phyloP scores from a whole-genome alignment of 495 filamentous ascomycete genomes.

The Talaromyces adpressus region DNA sequence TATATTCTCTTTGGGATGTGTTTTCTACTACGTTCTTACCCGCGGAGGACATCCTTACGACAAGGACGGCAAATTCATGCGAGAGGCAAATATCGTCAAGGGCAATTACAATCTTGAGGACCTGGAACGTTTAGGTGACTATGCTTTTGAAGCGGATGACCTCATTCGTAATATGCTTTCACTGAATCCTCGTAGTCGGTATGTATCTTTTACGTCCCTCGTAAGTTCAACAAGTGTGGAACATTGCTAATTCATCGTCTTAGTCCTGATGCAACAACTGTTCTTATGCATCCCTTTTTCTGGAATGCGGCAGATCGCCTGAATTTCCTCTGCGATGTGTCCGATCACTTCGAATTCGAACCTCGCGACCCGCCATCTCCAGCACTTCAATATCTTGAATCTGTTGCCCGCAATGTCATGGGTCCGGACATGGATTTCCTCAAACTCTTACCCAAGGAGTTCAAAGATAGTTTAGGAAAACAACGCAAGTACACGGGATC shows the following conservation, averaged over 20 bases:
- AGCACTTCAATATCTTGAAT: slow-evolving; percentile 58
- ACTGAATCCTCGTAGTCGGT: slow-evolving; percentile 59
- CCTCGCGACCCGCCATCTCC: slow-evolving; percentile 68
- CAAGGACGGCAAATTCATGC: slow-evolving; percentile 84
- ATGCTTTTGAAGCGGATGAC: slow-evolving; percentile 78
- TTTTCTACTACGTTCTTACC: slow-evolving; percentile 94
- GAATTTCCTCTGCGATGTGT: slow-evolving; percentile 85
- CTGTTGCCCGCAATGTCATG: slow-evolving; percentile 42
- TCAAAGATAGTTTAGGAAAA: slow-evolving; percentile 82
- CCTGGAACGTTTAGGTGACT: slow-evolving; percentile 67
- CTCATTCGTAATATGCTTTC: slow-evolving; percentile 79
- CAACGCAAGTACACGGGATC: slow-evolving; percentile 90
- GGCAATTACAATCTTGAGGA: slow-evolving; percentile 66
- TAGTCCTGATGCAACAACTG: slow-evolving; percentile 61
- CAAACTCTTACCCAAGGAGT: slow-evolving; percentile 63
- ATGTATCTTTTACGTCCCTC: slow-evolving; percentile 15
- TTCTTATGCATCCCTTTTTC: slow-evolving; percentile 94
- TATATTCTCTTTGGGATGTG: slow-evolving; percentile 91
- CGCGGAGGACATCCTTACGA: slow-evolving; percentile 91
- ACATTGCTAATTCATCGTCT: slow-evolving; percentile 7
- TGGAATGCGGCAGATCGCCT: slow-evolving; percentile 84
- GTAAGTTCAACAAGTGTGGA: background rate
- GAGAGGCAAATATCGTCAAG: slow-evolving; percentile 93
- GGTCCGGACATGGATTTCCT: slow-evolving; percentile 68
- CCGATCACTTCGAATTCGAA: slow-evolving; percentile 92